Conservation (phyloP, 2,329 filamentous ascomycete species). For the Gremmenia infestans region DNA sequence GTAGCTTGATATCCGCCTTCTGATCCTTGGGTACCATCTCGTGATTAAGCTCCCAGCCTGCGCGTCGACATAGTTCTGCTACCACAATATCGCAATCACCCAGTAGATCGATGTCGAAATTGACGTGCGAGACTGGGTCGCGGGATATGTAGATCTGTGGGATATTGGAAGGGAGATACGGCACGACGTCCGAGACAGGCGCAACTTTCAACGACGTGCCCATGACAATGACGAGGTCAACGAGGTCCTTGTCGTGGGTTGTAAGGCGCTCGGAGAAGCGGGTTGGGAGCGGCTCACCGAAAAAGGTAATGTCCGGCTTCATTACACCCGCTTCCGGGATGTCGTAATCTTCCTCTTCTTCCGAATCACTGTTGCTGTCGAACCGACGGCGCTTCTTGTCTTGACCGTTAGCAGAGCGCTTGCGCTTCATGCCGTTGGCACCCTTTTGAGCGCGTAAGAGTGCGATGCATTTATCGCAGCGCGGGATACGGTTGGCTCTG, state of each 20-base stretch:
- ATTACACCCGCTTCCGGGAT: conserved; percentile 72
- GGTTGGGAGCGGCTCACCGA: conserved; percentile 83
- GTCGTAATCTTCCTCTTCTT: conserved; percentile 56
- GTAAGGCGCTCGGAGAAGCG: conserved; percentile 76
- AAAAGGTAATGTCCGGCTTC: conserved; percentile 98
- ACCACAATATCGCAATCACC: conserved; percentile 92
- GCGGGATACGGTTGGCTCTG: conserved; percentile 67
- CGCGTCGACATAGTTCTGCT: conserved; percentile 74
- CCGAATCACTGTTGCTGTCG: conserved; percentile 26
- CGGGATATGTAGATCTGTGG: conserved; percentile 89
- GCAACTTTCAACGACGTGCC: conserved; percentile 94
- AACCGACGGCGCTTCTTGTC: conserved; percentile 36
- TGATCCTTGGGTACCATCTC: conserved; percentile 74
- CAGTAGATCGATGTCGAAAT: conserved; percentile 95
- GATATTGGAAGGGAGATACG: conserved; percentile 70
- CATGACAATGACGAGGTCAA: conserved; percentile 91
- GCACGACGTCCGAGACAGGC: conserved; percentile 87
- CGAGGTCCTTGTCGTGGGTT: conserved; percentile 72
- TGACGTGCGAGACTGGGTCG: conserved; percentile 79
- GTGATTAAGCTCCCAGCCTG: conserved; percentile 75
- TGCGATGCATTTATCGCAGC: conserved; percentile 66
- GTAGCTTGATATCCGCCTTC: conserved; percentile 49
- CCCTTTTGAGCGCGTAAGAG: conserved; percentile 46
- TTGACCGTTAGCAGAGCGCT: conserved; percentile 48
- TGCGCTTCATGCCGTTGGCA: conserved; percentile 50